phyloP scores from a whole-genome alignment of 129 eudicot genomes.

The Flaveria linearis region DNA sequence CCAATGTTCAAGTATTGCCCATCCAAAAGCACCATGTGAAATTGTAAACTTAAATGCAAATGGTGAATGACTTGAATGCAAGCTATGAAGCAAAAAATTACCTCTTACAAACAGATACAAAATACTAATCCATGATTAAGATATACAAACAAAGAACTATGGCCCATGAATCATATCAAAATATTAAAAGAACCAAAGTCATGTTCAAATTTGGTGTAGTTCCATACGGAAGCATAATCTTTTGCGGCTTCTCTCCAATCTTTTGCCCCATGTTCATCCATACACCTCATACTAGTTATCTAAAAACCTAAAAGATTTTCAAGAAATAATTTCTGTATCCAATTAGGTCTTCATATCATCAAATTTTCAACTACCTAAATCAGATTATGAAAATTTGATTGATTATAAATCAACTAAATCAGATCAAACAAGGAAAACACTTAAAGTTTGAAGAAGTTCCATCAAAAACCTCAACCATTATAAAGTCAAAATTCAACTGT shows the following conservation, averaged over 20 bases:
- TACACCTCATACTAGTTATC: conserved; percentile 32
- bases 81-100: no score
- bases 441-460: conserved; percentile 2
- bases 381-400: conserved; percentile 13
- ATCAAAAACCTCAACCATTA: background rate
- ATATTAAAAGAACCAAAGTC: no score
- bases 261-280: conserved; percentile 49
- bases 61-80: no score
- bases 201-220: conserved; percentile 16
- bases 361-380: conserved; percentile 11
- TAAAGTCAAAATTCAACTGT: conserved; percentile 11
- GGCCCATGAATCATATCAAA: no score
- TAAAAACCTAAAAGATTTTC: background rate
- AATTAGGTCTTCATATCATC: conserved; percentile 21
- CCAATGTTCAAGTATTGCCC: no score
- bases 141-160: no score
- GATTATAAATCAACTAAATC: conserved; percentile 15
- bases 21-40: no score
- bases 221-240: conserved; percentile 93
- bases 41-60: no score
- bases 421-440: conserved; percentile 26
- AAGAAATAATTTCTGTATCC: conserved; percentile 15
- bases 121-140: no score
- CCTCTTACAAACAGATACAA: no score
- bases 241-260: conserved; percentile 71